Evolutionary conservation across 345 rosid genomes (phyloP).

Genomic region (Populus euphratica): DNA sequence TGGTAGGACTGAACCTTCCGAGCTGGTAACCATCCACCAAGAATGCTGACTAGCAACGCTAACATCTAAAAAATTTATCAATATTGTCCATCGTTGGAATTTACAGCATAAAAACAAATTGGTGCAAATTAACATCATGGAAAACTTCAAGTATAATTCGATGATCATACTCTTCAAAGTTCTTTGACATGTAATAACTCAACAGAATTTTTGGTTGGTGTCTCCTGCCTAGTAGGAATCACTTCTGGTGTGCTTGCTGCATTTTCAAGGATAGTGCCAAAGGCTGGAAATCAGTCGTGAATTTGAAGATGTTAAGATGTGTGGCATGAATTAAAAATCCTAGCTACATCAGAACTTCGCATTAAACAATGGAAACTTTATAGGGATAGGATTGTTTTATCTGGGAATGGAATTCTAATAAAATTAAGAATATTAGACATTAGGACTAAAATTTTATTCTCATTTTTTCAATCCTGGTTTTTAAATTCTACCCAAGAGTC

Average conservation of each 20-base stretch:
- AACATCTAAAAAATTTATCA: neutral
- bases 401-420: too few relatives aligned
- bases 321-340: too few relatives aligned
- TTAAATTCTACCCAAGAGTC: too few relatives aligned
- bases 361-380: too few relatives aligned
- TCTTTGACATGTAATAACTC: conserved; percentile 79
- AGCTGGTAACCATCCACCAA: neutral
- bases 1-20: neutral
- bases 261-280: neutral
- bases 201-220: conserved; percentile 23
- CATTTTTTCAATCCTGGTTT: too few relatives aligned
- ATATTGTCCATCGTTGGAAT: conserved; percentile 31
- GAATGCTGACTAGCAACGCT: neutral
- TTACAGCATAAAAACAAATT: conserved; percentile 55
- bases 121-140: conserved; percentile 62
- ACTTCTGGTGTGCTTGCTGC: neutral
- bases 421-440: too few relatives aligned
- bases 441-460: too few relatives aligned
- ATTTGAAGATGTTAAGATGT: conserved; percentile 1
- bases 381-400: too few relatives aligned
- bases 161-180: conserved; percentile 50
- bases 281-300: neutral
- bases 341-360: too few relatives aligned
- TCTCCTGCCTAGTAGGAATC: conserved; percentile 17
- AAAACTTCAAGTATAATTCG: conserved; percentile 66